phyloP scores from a whole-genome alignment of 441 rosid species.

The Kokia cookei region DNA sequence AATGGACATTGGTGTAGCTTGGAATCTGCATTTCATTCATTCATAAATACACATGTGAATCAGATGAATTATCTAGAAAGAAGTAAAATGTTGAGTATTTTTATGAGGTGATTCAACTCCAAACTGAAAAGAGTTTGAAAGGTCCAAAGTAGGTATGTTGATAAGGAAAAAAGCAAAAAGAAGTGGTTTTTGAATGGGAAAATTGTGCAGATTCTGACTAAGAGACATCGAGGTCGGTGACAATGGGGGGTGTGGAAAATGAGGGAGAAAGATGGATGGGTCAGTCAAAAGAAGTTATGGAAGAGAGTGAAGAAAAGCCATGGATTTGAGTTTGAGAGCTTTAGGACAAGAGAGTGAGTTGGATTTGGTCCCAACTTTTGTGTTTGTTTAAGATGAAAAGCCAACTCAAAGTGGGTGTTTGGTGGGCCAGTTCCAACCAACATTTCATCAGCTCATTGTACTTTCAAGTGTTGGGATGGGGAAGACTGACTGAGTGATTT shows the following conservation, averaged over 20 bases:
- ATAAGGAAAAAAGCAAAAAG: background rate
- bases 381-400: conserved; percentile 39
- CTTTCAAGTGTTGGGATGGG: conserved; percentile 1
- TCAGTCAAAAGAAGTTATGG: conserved; percentile 41
- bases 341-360: conserved; percentile 27
- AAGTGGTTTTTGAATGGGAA: conserved; percentile 1
- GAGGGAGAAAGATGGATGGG: conserved; percentile 26
- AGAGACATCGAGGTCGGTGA: conserved; percentile 19
- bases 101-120: background rate
- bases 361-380: conserved; percentile 21
- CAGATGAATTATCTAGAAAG: background rate
- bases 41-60: background rate
- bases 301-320: conserved; percentile 31
- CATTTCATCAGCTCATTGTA: conserved; percentile 2
- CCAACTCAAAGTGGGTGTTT: conserved; percentile 25
- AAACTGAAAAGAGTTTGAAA: background rate
- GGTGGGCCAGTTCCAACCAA: conserved; percentile 30
- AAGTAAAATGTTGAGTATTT: background rate
- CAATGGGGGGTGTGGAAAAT: conserved; percentile 2
- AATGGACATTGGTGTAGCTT: conserved; percentile 23
- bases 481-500: conserved; percentile 13
- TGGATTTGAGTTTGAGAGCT: conserved; percentile 17
- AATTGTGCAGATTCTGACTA: background rate
- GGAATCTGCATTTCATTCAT: conserved; percentile 35
- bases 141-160: background rate